Base-by-base conservation (phyloP, 805 yeast species). In the Cyberlindnera misumaiensis region DNA sequence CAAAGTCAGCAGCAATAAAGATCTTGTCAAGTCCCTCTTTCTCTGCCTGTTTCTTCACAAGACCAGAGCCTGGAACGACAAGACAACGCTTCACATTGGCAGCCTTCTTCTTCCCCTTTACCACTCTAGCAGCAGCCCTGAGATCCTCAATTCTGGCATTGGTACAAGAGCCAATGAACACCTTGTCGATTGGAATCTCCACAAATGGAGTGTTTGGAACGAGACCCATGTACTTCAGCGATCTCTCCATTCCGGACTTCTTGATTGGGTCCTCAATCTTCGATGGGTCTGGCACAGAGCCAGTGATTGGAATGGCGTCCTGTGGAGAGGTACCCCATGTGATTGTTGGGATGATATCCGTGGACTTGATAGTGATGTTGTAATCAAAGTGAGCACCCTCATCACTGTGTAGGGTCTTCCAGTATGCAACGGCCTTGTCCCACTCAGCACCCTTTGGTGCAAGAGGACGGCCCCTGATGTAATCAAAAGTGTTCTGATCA, bases 271-370 rank as follows among this genome's bases (percentile, higher is more conserved):
- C 93, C 26, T 70, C 61, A 20, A 76, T 73, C 39, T 65, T 65
- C n/a, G 78, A 60, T 45, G 98, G 98, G 59, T 93, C 94, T 37
- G 98, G 98, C 33, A 88, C 95, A 14, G 65, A 55, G 28, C 85
- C 95, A 12, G 94, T 82, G 54, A 93, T 89, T 44, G 98, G 97
- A 47, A 93, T 70, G 34, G 97, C 97, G 60, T 93, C 98, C 67
- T 93, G 97, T 25, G 98, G 98, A 54, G 97, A 90, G 52, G 93
- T 93, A 70, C 98, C 98, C 98, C 98, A 93, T 18, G 98, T 93
- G 45, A 93, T 87, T 17, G 98, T 93, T 51, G 98, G 98, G 36
- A 84, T 77, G 44, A 93, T 80, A 53, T 90, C 97, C 18, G 72
- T 65, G 38, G 94, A 95, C 48, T 81, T 70, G 60, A 93, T 84